phyloP scores from a whole-genome alignment of 495 filamentous ascomycete genomes.

The Aspergillus carlsbadensis region DNA sequence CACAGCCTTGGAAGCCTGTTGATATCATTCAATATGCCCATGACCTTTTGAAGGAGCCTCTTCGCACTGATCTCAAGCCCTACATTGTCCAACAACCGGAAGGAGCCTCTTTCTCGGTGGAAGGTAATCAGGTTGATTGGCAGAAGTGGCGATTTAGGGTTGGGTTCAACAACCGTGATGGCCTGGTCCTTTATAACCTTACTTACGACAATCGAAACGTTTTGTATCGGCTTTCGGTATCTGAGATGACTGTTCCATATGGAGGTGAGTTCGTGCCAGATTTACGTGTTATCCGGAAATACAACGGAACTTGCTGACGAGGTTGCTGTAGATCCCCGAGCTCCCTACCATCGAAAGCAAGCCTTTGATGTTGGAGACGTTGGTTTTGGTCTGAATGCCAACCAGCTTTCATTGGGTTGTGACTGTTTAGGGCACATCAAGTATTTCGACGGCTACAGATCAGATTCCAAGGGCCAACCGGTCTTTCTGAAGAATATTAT shows the following conservation, averaged over 20 bases:
- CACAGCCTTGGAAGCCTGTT: conserved; percentile 48
- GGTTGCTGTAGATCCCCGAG: conserved; percentile 57
- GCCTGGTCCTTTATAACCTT: conserved; percentile 61
- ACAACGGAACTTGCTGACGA: not conserved
- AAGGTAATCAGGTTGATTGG: conserved; percentile 56
- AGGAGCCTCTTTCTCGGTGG: conserved; percentile 64
- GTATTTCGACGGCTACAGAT: conserved; percentile 59
- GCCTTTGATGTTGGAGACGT: conserved; percentile 71
- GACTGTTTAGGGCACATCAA: conserved; percentile 68
- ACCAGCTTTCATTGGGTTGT: conserved; percentile 65
- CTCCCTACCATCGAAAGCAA: conserved; percentile 65
- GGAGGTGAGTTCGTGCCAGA: conserved; percentile 28
- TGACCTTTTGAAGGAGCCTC: conserved; percentile 35
- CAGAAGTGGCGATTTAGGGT: conserved; percentile 69
- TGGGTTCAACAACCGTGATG: conserved; percentile 64
- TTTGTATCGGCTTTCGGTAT: conserved; percentile 68
- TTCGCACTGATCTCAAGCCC: conserved; percentile 66
- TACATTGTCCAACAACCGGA: conserved; percentile 75
- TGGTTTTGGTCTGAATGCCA: conserved; percentile 64
- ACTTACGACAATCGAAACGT: conserved; percentile 67
- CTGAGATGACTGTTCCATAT: conserved; percentile 72
- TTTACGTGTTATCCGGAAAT: not conserved
- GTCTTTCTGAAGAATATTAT: conserved; percentile 57
- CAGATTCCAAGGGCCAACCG: conserved; percentile 55
- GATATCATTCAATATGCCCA: conserved; percentile 53